phyloP scores from a whole-genome alignment of 208 protist genomes.

The Herpetomonas tarakana region DNA sequence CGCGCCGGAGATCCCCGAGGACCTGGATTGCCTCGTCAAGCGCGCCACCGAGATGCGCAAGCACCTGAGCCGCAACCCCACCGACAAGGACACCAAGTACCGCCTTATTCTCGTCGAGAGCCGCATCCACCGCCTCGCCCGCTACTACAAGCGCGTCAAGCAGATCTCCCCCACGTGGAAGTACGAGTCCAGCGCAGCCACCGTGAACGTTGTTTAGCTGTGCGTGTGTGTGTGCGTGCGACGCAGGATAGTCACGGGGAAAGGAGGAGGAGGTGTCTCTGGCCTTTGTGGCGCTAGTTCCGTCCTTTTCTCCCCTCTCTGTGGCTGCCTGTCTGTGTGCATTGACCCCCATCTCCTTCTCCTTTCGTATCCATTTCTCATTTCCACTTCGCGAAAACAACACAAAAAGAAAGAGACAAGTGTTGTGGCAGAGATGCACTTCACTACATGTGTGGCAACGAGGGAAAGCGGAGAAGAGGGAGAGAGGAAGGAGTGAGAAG shows the following conservation, averaged over 20 bases:
- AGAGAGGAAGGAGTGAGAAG: no score
- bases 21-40: conserved; percentile 99
- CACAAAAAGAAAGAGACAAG: background rate
- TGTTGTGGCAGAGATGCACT: no score
- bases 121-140: conserved; percentile 99
- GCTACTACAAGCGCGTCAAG: conserved; percentile 99
- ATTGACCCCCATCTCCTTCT: background rate
- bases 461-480: no score
- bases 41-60: conserved; percentile 99
- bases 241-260: no score
- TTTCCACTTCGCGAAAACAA: background rate
- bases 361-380: conserved; percentile 3
- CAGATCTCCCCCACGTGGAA: conserved; percentile 85
- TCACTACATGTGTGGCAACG: no score
- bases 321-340: no score
- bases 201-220: conserved; percentile 38
- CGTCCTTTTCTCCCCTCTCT: no score
- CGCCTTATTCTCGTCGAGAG: conserved; percentile 99
- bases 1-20: conserved; percentile 99
- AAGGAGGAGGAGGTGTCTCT: background rate
- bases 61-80: conserved; percentile 98
- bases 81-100: conserved; percentile 99
- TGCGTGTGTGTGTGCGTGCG: no score
- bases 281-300: background rate
- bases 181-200: conserved; percentile 80